These are phyloP conservation scores for Rubroboletus satanas DNA, from an alignment of 768 basidiomycete species.

Conservation along the genomic window DNA sequence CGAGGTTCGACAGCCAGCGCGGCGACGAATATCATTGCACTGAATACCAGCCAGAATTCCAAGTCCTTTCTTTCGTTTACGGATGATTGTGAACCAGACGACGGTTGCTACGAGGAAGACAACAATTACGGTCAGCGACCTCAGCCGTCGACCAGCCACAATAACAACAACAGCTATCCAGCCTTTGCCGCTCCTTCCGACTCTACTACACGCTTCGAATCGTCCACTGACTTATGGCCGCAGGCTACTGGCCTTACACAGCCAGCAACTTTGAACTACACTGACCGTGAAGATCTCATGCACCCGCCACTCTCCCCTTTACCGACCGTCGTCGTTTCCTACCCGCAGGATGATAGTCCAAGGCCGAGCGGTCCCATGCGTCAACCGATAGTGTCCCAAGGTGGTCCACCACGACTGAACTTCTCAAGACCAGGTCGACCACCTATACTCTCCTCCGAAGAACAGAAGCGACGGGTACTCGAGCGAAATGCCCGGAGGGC, in stretches of 20 bases:
- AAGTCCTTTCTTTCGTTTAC: constrained; percentile 28
- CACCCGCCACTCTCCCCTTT: constrained; percentile 27
- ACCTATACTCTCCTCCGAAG: constrained; percentile 36
- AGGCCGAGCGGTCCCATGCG: constrained; percentile 29
- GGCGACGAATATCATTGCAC: constrained; percentile 20
- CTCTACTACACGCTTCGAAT: neutral
- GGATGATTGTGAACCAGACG: constrained; percentile 33
- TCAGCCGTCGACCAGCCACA: neutral
- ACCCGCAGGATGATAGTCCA: constrained; percentile 30
- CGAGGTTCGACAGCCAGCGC: constrained; percentile 38
- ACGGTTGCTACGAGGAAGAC: constrained; percentile 38
- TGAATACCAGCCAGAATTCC: constrained; percentile 13
- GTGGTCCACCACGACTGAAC: constrained; percentile 41
- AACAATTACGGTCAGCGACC: constrained; percentile 34
- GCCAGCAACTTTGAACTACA: constrained; percentile 1
- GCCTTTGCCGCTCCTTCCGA: neutral
- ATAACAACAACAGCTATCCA: neutral
- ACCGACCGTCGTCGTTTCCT: constrained; percentile 56
- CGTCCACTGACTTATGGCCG: constrained; percentile 17
- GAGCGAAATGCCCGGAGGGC: constrained; percentile 53
- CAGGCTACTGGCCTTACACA: constrained; percentile 6
- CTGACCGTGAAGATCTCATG: constrained; percentile 15
- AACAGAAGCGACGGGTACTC: constrained; percentile 43
- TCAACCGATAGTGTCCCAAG: constrained; percentile 38
- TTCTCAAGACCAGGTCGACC: constrained; percentile 63